These are phyloP conservation scores for Monosporascus sp. DNA, from an alignment of 2,329 filamentous ascomycete species.

Conservation along the genomic window DNA sequence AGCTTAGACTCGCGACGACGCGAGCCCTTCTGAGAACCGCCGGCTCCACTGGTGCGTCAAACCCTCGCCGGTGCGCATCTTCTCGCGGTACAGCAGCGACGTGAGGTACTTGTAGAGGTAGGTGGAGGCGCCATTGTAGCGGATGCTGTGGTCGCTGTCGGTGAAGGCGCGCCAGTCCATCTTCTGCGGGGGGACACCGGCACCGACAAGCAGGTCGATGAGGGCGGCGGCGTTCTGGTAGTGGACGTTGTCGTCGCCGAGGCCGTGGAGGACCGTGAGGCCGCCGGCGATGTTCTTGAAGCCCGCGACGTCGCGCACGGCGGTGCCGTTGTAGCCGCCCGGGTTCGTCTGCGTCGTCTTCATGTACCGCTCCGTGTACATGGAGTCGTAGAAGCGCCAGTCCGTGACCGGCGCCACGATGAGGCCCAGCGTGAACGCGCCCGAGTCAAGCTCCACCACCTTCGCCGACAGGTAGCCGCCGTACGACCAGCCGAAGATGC, in stretches of 20 bases:
- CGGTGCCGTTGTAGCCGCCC: conserved; percentile 56
- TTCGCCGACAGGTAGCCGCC: conserved; percentile 64
- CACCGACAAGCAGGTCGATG: conserved; percentile 55
- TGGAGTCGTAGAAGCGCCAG: conserved; percentile 66
- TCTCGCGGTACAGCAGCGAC: conserved; percentile 57
- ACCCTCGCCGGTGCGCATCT: conserved; percentile 24
- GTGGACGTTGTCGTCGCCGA: conserved; percentile 68
- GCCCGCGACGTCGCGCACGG: conserved; percentile 52
- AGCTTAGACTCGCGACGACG: neutral
- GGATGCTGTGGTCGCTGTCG: conserved; percentile 59
- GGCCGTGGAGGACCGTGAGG: conserved; percentile 60
- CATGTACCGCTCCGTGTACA: conserved; percentile 73
- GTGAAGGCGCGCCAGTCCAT: conserved; percentile 62
- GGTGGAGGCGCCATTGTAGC: conserved; percentile 48
- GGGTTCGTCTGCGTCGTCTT: conserved; percentile 53
- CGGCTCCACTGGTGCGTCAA: conserved; percentile 23
- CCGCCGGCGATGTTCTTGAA: conserved; percentile 59
- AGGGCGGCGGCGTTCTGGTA: conserved; percentile 62
- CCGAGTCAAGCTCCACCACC: conserved; percentile 57
- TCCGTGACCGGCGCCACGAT: conserved; percentile 64
- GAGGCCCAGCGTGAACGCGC: conserved; percentile 57
- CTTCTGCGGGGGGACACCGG: conserved; percentile 54
- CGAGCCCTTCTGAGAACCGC: neutral
- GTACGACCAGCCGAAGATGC: conserved; percentile 66
- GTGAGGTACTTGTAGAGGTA: conserved; percentile 62